Evolutionary conservation across 352 stramenopile species (phyloP), one percentile per base, ranked within the genome.

Genomic region (Globisporangium takayamanum): DNA sequence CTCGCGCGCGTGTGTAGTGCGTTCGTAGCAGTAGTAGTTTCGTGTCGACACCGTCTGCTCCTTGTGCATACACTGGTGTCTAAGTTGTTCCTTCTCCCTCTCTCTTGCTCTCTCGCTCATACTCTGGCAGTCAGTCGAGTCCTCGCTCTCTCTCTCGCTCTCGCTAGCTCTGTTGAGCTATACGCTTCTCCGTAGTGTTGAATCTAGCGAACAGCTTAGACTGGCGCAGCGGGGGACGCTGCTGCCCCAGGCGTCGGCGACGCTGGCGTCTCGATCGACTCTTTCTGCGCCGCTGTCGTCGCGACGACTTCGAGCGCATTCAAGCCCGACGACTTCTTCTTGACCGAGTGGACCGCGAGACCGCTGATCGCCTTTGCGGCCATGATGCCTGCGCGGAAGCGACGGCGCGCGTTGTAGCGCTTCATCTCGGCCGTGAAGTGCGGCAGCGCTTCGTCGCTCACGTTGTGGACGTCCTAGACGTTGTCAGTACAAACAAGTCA

Each of bases 371-470:
- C 79, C 61, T 92, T 92, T 50, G 79, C 81, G 1, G 72, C 73
- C 84, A 95, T 91, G 68, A 93, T 88, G 14, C 79, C 72, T 10
- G 80, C 72, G 54, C 80, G 77, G 75, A 95, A 90, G 52, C 86
- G 77, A 41, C 85, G 78, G 41, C 84, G 74, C 11, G 85, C 83
- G 55, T 95, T 93, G 77, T 91, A 89, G 60, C 84, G 79, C 65
- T 91, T 95, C 73, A 97, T 90, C 56, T 97, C 80, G 37, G 85
- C 72, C 53, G 92, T 86, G 67, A 97, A 97, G 41, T 87, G 86
- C 62, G 84, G 85, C 71, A 98, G 54, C 16, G 50, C 67, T 48
- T 97, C 73, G 50, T 85, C 82, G 22, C 74, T 89, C 47, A 89
- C 78, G 37, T 79, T 76, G 62, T 80, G 73, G 36, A 89, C 75